Percentiles rank a stretch among this genome's conserved stretches.
Conservation (phyloP, 441 rosid species). For the Viola pubescens region DNA sequence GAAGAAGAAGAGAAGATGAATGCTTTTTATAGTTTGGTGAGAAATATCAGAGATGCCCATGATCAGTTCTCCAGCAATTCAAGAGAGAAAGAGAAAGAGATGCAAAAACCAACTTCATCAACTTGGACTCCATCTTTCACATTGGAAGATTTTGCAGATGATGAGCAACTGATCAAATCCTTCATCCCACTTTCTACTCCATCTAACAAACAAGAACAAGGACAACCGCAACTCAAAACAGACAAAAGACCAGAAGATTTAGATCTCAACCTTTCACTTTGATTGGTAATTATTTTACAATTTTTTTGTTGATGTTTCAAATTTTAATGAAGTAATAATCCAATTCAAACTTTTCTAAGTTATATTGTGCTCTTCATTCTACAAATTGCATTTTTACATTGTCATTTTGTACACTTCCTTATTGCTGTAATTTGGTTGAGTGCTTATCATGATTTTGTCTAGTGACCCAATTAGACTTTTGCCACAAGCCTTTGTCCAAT, state of each 20-base stretch:
- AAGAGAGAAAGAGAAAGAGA: neutral
- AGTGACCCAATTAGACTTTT: too few relatives aligned
- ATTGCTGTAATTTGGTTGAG: too few relatives aligned
- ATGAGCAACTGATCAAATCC: neutral
- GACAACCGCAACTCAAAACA: neutral
- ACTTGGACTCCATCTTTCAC: conserved; percentile 15
- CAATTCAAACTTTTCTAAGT: too few relatives aligned
- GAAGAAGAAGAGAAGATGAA: conserved; percentile 12
- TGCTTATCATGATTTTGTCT: too few relatives aligned
- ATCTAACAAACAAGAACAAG: neutral
- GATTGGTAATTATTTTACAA: neutral
- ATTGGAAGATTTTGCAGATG: conserved; percentile 13
- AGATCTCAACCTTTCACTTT: conserved; percentile 21
- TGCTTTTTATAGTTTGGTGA: conserved; percentile 12
- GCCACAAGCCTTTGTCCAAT: neutral
- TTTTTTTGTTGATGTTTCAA: too few relatives aligned
- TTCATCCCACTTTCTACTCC: neutral
- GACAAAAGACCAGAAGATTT: neutral
- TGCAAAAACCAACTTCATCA: conserved; percentile 1
- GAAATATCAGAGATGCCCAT: conserved; percentile 11
- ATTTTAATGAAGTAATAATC: neutral
- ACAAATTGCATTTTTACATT: too few relatives aligned
- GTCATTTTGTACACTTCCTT: too few relatives aligned
- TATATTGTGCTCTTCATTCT: too few relatives aligned
- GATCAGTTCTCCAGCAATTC: conserved; percentile 9